Evolutionary conservation across 1,284 basidiomycete species (phyloP).

Genomic region (Peniophora sp.): DNA sequence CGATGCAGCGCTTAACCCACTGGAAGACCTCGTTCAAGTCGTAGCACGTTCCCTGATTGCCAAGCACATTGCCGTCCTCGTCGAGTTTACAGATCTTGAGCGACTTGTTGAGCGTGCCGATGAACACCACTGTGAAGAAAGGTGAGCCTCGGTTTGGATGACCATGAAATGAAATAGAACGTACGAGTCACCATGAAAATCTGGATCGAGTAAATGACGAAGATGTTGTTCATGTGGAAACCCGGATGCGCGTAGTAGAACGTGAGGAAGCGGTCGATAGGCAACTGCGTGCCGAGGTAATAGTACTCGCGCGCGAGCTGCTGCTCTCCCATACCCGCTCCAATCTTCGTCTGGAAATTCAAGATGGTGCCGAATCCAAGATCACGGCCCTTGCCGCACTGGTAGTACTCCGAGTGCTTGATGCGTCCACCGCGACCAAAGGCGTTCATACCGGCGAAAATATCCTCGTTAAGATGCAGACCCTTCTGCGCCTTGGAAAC

Average conservation of each 20-base stretch:
- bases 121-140: conserved; percentile 62
- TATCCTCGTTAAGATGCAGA: conserved; percentile 98
- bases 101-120: conserved; percentile 91
- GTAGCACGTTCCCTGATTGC: conserved; percentile 85
- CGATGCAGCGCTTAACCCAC: conserved; percentile 93
- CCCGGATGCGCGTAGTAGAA: conserved; percentile 99
- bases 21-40: conserved; percentile 91
- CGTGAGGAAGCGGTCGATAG: conserved; percentile 96
- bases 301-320: conserved; percentile 99
- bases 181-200: conserved; percentile 87
- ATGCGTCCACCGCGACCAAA: conserved; percentile 97
- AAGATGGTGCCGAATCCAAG: conserved; percentile 98
- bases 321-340: conserved; percentile 99
- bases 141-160: conserved; percentile 11
- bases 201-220: conserved; percentile 95
- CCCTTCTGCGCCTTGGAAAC: conserved; percentile 99
- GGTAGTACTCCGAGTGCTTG: conserved; percentile 99
- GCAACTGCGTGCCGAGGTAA: conserved; percentile 96
- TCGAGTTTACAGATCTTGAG: conserved; percentile 83
- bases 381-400: conserved; percentile 98
- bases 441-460: conserved; percentile 99
- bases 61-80: conserved; percentile 67
- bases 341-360: conserved; percentile 99
- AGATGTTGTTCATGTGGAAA: conserved; percentile 99
- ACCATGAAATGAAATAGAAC: conserved; percentile 22